phyloP scores from a whole-genome alignment of 2,329 filamentous ascomycete species.

The Tolypocladium tropicale region DNA sequence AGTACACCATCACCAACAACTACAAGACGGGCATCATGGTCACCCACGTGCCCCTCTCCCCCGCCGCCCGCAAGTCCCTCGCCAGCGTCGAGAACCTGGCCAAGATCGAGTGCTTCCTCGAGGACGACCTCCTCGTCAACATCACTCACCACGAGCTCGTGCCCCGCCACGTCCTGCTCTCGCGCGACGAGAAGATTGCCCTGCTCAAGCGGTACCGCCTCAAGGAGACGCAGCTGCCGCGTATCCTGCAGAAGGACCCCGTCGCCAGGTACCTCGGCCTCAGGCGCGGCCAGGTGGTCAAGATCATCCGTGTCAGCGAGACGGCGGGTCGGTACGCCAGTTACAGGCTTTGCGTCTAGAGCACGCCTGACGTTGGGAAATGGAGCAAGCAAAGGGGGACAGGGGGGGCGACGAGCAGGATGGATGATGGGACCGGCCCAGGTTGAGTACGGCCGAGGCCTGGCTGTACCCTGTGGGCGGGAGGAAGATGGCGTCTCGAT shows the following conservation, averaged over 20 bases:
- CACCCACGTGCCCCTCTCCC: slow-evolving; percentile 70
- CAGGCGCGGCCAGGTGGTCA: slow-evolving; percentile 87
- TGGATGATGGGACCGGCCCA: background rate
- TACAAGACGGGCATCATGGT: slow-evolving; percentile 89
- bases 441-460: background rate
- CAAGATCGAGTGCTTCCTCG: slow-evolving; percentile 88
- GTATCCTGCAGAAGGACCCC: slow-evolving; percentile 85
- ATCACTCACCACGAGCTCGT: slow-evolving; percentile 97
- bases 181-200: slow-evolving; percentile 77
- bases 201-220: slow-evolving; percentile 83
- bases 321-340: slow-evolving; percentile 94
- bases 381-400: too few relatives aligned
- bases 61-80: slow-evolving; percentile 80
- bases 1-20: slow-evolving; percentile 67
- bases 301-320: slow-evolving; percentile 93
- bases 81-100: slow-evolving; percentile 64
- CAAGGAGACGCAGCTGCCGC: slow-evolving; percentile 93
- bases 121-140: slow-evolving; percentile 93
- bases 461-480: background rate
- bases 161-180: slow-evolving; percentile 84
- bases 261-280: slow-evolving; percentile 87
- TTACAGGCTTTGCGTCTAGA: slow-evolving; percentile 62
- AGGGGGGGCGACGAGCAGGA: background rate
- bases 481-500: background rate
- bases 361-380: too few relatives aligned